Evolutionary conservation across 2,329 filamentous ascomycete species (phyloP).

Genomic region (Penicillium sp.): DNA sequence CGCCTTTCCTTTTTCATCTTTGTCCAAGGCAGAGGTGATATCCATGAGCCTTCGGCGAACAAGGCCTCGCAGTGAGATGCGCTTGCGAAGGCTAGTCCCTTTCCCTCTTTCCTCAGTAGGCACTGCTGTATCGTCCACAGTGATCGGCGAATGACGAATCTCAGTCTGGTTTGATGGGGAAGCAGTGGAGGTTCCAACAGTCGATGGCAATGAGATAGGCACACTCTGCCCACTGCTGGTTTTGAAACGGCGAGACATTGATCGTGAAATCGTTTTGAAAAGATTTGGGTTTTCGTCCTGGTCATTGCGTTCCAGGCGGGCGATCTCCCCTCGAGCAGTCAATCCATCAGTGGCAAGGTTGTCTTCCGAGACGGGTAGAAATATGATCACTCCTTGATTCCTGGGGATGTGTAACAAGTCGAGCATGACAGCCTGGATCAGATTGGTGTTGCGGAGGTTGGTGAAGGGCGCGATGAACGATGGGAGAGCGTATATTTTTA

Average conservation of each 20-base stretch:
- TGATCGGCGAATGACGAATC: neutral
- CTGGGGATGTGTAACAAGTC: conserved; percentile 67
- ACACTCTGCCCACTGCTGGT: conserved; percentile 28
- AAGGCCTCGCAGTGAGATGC: conserved; percentile 13
- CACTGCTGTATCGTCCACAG: neutral
- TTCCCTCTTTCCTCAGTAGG: conserved; percentile 11
- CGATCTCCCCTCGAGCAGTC: conserved; percentile 68
- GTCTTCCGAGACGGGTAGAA: conserved; percentile 68
- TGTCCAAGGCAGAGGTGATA: neutral
- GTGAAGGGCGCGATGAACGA: conserved; percentile 68
- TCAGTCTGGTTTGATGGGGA: neutral
- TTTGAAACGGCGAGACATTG: conserved; percentile 39
- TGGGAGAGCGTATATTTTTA: conserved; percentile 71
- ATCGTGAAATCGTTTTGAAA: conserved; percentile 41
- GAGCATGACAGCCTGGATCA: conserved; percentile 74
- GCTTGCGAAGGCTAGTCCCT: conserved; percentile 6
- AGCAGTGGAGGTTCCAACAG: neutral
- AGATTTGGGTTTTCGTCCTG: conserved; percentile 42
- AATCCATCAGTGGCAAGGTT: conserved; percentile 69
- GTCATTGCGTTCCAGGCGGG: conserved; percentile 54
- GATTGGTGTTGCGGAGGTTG: conserved; percentile 77
- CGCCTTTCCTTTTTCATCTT: neutral
- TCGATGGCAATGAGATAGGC: conserved; percentile 16
- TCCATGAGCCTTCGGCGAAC: conserved; percentile 9
- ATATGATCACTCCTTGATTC: conserved; percentile 71